These are phyloP conservation scores for Neoboletus magnificus DNA, from an alignment of 768 basidiomycete species.

Conservation along the genomic window DNA sequence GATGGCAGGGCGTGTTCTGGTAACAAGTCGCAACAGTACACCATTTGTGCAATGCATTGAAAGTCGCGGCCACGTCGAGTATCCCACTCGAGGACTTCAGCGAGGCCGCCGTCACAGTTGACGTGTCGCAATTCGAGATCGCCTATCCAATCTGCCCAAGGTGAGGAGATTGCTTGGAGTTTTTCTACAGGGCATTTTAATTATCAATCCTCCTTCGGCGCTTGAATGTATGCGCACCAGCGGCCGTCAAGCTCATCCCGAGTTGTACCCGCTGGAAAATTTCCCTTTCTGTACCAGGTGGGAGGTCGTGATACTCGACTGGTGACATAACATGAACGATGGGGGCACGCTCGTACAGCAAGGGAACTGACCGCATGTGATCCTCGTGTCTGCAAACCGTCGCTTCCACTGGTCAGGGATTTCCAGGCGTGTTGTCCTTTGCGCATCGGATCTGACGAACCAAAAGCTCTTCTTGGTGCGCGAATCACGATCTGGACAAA, in stretches of 20 bases:
- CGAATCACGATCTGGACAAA: conserved; percentile 49
- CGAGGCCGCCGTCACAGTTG: conserved; percentile 56
- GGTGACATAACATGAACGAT: background rate
- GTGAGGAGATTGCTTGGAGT: conserved; percentile 72
- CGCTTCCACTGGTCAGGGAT: conserved; percentile 52
- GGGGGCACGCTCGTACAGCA: background rate
- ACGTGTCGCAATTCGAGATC: conserved; percentile 57
- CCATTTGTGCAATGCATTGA: conserved; percentile 66
- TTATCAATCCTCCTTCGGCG: background rate
- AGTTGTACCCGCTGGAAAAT: conserved; percentile 82
- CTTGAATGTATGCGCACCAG: conserved; percentile 42
- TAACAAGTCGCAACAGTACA: conserved; percentile 61
- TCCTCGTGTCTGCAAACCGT: conserved; percentile 50
- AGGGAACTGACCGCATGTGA: conserved; percentile 60
- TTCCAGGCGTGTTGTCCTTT: conserved; percentile 43
- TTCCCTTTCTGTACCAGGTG: conserved; percentile 62
- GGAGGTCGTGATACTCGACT: conserved; percentile 69
- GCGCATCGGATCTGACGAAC: conserved; percentile 50
- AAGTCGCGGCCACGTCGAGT: conserved; percentile 72
- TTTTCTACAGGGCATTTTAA: conserved; percentile 50
- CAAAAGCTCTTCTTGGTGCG: conserved; percentile 61
- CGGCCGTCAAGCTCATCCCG: conserved; percentile 69
- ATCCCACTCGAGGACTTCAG: conserved; percentile 56
- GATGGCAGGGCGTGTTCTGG: conserved; percentile 49
- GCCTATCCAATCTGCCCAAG: conserved; percentile 65